Base-by-base conservation (phyloP, 495 filamentous ascomycete genomes). In the Penicillium angulare region DNA sequence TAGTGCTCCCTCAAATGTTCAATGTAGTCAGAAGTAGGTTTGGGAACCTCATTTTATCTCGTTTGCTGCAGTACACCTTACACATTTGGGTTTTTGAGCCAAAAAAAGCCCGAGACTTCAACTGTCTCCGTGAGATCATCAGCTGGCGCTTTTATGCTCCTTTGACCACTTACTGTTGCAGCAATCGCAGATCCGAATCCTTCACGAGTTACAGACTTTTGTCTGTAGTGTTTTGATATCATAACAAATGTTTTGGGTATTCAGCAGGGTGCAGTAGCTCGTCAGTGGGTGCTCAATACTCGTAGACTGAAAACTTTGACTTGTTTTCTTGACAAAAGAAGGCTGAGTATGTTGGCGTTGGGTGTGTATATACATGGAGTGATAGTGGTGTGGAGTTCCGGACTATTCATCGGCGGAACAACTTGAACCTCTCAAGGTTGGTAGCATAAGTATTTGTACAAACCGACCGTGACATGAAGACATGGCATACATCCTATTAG, bases 21-120 rank as follows among this genome's bases (percentile, higher is more conserved):
- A n/a, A n/a, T n/a, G n/a, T n/a, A n/a, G n/a, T n/a, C n/a, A n/a
- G n/a, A n/a, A n/a, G n/a, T n/a, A n/a, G n/a, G n/a, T n/a, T n/a
- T n/a, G n/a, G n/a, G n/a, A n/a, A 10, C 7, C 27, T 9, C 40
- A 18, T 17, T 34, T 9, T 21, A 49, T 38, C 33, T 39, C 2
- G 29, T 49, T 12, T 49, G 46, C 23, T 39, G 23, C 35, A 49
- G 46, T 20, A 34, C 27, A 5, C 46, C 46, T 22, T 31, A 49
- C 20, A 40, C 40, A 18, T 34, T 49, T 12, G 46, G 46, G 7
- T 15, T 49, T 23, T 26, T 49, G 12, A 21, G 8, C 21, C 32
- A 48, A 7, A 20, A 31, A n/a, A 23, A 7, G 5, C 35, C 21
- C 20, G 32, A 49, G 4, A 4, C 46, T 29, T 12, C 18, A 21